Percentiles rank a stretch among this genome's conserved stretches.
Evolutionary conservation across 2,329 filamentous ascomycete genomes (phyloP).

Genomic region (Sclerotinia nivalis): DNA sequence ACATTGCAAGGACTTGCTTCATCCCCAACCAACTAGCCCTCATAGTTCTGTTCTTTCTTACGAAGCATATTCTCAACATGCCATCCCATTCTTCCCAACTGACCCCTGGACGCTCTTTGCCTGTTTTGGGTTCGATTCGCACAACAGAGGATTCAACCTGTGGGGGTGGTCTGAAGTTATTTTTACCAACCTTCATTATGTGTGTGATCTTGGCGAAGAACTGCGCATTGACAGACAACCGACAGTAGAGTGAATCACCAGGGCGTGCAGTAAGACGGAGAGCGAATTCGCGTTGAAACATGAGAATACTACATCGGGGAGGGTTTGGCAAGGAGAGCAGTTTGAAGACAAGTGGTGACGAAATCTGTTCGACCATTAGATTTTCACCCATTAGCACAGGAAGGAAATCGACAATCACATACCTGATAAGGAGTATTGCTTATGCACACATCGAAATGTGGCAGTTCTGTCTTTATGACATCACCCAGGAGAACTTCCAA

Average conservation of each 20-base stretch:
- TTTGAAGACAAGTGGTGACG: constrained; percentile 83
- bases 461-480: constrained; percentile 77
- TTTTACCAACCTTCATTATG: constrained; percentile 91
- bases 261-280: constrained; percentile 85
- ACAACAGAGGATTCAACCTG: constrained; percentile 91
- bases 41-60: constrained; percentile 88
- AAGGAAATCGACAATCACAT: constrained; percentile 27
- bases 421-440: constrained; percentile 65
- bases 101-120: constrained; percentile 75
- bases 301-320: constrained; percentile 82
- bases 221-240: constrained; percentile 90
- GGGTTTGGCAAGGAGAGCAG: constrained; percentile 79
- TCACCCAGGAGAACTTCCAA: constrained; percentile 89
- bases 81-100: constrained; percentile 96
- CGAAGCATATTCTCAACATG: constrained; percentile 77
- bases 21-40: constrained; percentile 79
- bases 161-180: constrained; percentile 95
- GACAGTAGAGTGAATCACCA: constrained; percentile 84
- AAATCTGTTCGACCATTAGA: constrained; percentile 59
- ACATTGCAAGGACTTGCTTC: constrained; percentile 75
- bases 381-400: constrained; percentile 29
- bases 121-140: constrained; percentile 82
- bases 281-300: constrained; percentile 96
- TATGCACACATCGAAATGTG: constrained; percentile 82
- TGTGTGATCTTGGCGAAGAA: constrained; percentile 77